A percentile compares a stretch with the other conserved stretches of the same genome.
Evolutionary conservation across 2,329 filamentous ascomycete species (phyloP).

Genomic region (Westerdykella aurantiaca): DNA sequence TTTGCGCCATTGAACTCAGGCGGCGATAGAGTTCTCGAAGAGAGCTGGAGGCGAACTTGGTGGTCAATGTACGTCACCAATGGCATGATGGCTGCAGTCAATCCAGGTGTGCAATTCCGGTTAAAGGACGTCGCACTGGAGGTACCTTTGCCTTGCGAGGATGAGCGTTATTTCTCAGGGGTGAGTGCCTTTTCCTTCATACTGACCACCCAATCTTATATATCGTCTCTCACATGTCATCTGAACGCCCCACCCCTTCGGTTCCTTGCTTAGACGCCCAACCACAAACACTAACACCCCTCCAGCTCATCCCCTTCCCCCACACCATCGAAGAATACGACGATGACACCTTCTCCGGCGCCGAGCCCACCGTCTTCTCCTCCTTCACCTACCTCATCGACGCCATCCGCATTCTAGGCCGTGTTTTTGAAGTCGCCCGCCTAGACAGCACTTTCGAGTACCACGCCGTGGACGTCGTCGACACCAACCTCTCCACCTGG

Average conservation of each 20-base stretch:
- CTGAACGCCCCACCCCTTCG: background rate
- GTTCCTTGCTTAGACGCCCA: background rate
- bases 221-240: background rate
- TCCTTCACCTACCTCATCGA: constrained; percentile 83
- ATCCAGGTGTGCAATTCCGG: constrained; percentile 63
- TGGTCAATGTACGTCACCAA: constrained; percentile 82
- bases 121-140: constrained; percentile 62
- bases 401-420: constrained; percentile 69
- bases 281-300: constrained; percentile 4
- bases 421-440: constrained; percentile 56
- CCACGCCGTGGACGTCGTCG: constrained; percentile 49
- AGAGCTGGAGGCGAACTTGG: constrained; percentile 85
- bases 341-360: constrained; percentile 67
- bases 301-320: constrained; percentile 33
- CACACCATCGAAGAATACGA: constrained; percentile 68
- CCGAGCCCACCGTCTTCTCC: constrained; percentile 66
- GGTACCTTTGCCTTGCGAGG: constrained; percentile 74
- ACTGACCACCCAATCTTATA: background rate
- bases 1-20: constrained; percentile 61
- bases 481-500: constrained; percentile 66
- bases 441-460: constrained; percentile 35
- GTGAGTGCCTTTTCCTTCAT: constrained; percentile 19
- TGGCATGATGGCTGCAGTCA: constrained; percentile 76
- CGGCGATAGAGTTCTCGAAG: constrained; percentile 64
- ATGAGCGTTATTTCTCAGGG: constrained; percentile 57